These are phyloP conservation scores for Sugiyamaella japonica DNA, from an alignment of 1,139 yeast species.

Conservation along the genomic window DNA sequence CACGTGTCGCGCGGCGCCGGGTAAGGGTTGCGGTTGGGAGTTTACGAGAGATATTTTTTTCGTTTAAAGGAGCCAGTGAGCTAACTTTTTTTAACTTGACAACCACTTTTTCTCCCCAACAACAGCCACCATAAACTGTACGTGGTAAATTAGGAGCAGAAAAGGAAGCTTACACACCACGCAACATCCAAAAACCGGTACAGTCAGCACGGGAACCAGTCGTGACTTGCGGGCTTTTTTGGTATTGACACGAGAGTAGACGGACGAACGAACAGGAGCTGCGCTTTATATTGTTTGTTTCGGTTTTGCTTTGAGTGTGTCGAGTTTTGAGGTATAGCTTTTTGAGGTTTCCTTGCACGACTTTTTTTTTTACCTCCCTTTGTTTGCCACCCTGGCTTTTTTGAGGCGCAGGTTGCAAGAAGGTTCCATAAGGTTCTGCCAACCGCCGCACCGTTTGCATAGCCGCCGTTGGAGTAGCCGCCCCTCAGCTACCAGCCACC, in stretches of 20 bases:
- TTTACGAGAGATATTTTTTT: constrained; percentile 3
- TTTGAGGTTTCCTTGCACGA: neutral
- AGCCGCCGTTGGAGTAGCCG: too few species aligned
- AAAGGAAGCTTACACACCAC: neutral
- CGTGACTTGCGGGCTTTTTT: neutral
- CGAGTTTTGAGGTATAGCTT: neutral
- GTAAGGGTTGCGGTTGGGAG: constrained; percentile 6
- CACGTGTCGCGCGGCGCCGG: neutral
- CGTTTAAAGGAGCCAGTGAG: constrained; percentile 3
- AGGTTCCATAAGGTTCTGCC: constrained; percentile 5
- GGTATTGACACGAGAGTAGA: neutral
- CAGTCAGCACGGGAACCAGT: neutral
- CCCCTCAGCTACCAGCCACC: too few species aligned
- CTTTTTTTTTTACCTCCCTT: neutral
- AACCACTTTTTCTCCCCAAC: constrained; percentile 11
- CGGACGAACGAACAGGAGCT: neutral
- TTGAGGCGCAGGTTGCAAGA: neutral
- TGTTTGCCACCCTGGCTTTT: constrained; percentile 3
- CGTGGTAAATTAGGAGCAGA: constrained; percentile 6
- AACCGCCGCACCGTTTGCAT: too few species aligned
- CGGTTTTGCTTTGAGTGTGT: neutral
- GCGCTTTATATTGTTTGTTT: neutral
- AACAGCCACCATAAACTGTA: constrained; percentile 4
- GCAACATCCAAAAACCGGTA: neutral
- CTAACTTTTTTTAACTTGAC: constrained; percentile 5